Conservation (phyloP, 2,329 filamentous ascomycete genomes). For the Fonsecaea multimorphosa region DNA sequence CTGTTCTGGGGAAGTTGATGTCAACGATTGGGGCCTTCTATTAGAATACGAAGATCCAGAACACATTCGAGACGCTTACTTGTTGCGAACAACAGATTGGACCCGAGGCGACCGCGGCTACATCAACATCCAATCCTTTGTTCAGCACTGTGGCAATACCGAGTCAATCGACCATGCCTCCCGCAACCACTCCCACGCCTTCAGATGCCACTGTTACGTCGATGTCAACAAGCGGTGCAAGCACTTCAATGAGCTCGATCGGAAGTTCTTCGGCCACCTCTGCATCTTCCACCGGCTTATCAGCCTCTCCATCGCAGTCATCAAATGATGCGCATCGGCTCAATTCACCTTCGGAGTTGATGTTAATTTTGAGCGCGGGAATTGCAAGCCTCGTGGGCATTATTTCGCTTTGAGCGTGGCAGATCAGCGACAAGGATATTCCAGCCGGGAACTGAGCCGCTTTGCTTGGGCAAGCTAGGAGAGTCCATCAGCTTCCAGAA, state of each 20-base stretch:
- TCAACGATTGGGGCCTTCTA: neutral
- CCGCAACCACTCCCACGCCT: conserved; percentile 21
- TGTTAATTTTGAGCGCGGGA: conserved; percentile 13
- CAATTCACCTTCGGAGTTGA: conserved; percentile 11
- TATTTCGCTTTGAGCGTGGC: conserved; percentile 10
- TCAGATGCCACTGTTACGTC: conserved; percentile 12
- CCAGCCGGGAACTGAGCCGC: neutral
- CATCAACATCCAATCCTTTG: conserved; percentile 29
- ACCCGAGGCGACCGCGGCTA: conserved; percentile 35
- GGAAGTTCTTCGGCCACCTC: neutral
- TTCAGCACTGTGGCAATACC: conserved; percentile 33
- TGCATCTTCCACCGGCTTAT: conserved; percentile 8
- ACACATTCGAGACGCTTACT: neutral
- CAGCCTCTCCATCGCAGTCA: conserved; percentile 17
- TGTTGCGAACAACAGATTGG: conserved; percentile 15
- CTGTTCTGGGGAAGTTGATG: neutral
- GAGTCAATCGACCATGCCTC: conserved; percentile 29
- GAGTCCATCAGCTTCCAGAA: conserved; percentile 24
- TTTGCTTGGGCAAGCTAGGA: neutral
- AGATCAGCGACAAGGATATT: conserved; percentile 12
- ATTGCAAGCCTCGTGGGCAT: conserved; percentile 20
- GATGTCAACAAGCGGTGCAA: conserved; percentile 11
- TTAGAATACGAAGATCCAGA: neutral
- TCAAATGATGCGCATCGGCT: conserved; percentile 16
- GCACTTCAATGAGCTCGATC: neutral